phyloP scores from a whole-genome alignment of 2,329 filamentous ascomycete genomes.

The Aspergillus sp. region DNA sequence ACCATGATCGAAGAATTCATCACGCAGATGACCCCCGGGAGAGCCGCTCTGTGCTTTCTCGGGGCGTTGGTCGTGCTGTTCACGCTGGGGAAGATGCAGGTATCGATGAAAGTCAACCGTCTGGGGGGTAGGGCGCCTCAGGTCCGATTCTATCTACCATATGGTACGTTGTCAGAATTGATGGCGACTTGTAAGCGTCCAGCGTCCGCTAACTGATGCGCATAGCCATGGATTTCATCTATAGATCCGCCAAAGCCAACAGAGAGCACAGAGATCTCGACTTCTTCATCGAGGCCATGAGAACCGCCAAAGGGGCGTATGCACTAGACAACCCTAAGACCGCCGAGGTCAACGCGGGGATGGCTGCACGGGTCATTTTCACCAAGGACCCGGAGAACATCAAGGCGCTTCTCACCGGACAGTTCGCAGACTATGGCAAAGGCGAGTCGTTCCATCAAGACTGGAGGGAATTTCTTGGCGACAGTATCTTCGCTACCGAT shows the following conservation, averaged over 20 bases:
- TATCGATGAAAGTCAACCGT: slow-evolving; percentile 27
- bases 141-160: slow-evolving; percentile 34
- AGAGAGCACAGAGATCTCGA: slow-evolving; percentile 58
- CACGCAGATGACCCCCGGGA: slow-evolving; percentile 45
- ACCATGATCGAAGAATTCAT: slow-evolving; percentile 51
- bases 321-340: slow-evolving; percentile 21
- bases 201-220: slow-evolving; percentile 6
- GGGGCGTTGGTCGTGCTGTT: slow-evolving; percentile 40
- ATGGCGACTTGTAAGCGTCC: too few relatives aligned
- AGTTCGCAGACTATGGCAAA: slow-evolving; percentile 85
- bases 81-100: slow-evolving; percentile 27
- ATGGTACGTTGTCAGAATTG: slow-evolving; percentile 25
- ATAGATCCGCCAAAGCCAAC: slow-evolving; percentile 54
- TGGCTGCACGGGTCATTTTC: slow-evolving; percentile 60
- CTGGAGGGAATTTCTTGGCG: slow-evolving; percentile 78
- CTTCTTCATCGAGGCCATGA: slow-evolving; percentile 60
- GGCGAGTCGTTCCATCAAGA: slow-evolving; percentile 68
- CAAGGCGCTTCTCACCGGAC: slow-evolving; percentile 83
- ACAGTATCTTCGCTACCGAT: slow-evolving; percentile 82
- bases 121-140: slow-evolving; percentile 38
- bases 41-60: slow-evolving; percentile 38
- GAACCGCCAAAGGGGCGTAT: slow-evolving; percentile 30
- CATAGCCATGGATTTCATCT: slow-evolving; percentile 66
- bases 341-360: slow-evolving; percentile 28
- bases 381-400: slow-evolving; percentile 87